Evolutionary conservation across 345 rosid genomes (phyloP).

Genomic region (Brassica rapa): DNA sequence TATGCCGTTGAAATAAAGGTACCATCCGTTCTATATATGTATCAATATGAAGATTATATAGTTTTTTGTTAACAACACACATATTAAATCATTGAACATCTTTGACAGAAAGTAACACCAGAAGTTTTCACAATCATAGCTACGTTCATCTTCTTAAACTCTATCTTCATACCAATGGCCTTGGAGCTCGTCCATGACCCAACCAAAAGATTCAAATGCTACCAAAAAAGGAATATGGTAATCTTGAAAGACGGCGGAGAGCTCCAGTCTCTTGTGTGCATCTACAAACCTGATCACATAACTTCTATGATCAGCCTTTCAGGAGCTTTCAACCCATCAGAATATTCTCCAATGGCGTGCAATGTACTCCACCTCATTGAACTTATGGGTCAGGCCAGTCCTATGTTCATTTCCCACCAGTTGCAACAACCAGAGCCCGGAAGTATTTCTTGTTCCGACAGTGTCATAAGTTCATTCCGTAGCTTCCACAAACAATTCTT

Average conservation of each 20-base stretch:
- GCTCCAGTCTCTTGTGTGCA: conserved; percentile 50
- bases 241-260: conserved; percentile 35
- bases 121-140: conserved; percentile 36
- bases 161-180: conserved; percentile 44
- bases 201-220: conserved; percentile 49
- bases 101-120: conserved; percentile 23
- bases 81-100: neutral
- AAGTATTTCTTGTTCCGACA: conserved; percentile 41
- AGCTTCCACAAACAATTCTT: neutral
- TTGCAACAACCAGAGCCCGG: conserved; percentile 31
- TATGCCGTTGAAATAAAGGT: conserved; percentile 38
- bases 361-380: conserved; percentile 54
- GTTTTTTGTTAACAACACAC: neutral
- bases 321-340: conserved; percentile 32
- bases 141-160: conserved; percentile 15
- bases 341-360: conserved; percentile 43
- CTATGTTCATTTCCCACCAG: conserved; percentile 56
- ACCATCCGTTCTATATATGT: neutral
- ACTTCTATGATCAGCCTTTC: conserved; percentile 34
- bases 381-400: conserved; percentile 51
- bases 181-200: conserved; percentile 52
- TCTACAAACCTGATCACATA: conserved; percentile 53
- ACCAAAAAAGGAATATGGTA: conserved; percentile 44
- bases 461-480: conserved; percentile 43
- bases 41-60: neutral